Percentiles rank a stretch among this genome's conserved stretches.
These are phyloP conservation scores for Kodamaea jinghongensis DNA, from an alignment of 805 yeast species.

Conservation along the genomic window DNA sequence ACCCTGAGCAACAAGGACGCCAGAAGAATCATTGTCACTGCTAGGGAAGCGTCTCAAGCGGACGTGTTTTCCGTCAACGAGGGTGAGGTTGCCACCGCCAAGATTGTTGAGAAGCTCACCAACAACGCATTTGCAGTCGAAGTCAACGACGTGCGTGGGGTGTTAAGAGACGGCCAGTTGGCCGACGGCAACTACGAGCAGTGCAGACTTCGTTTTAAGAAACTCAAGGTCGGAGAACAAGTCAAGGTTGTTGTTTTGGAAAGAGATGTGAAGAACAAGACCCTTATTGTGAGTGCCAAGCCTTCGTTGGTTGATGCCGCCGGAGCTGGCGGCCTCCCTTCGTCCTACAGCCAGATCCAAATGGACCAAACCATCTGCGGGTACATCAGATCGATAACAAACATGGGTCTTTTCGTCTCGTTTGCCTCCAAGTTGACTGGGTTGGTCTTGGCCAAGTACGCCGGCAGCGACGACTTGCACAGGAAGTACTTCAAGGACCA, in stretches of 20 bases:
- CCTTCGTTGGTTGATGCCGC: constrained; percentile 66
- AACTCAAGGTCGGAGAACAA: constrained; percentile 57
- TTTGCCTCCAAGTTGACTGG: constrained; percentile 83
- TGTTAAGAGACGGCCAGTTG: constrained; percentile 69
- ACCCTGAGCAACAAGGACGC: constrained; percentile 51
- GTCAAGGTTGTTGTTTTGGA: constrained; percentile 66
- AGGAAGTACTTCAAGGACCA: constrained; percentile 61
- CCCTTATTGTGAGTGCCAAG: constrained; percentile 64
- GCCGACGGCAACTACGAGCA: constrained; percentile 76
- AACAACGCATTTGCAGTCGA: constrained; percentile 69
- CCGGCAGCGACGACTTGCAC: constrained; percentile 53
- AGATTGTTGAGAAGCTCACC: constrained; percentile 70
- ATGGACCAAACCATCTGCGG: constrained; percentile 59
- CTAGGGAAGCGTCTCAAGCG: constrained; percentile 53
- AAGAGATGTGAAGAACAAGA: constrained; percentile 58
- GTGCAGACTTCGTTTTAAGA: constrained; percentile 63
- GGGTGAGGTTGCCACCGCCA: constrained; percentile 49
- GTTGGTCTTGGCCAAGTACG: constrained; percentile 70
- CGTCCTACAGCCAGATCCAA: constrained; percentile 54
- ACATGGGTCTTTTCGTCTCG: constrained; percentile 76
- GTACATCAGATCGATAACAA: constrained; percentile 73
- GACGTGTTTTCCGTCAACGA: background rate
- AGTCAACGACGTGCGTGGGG: constrained; percentile 57
- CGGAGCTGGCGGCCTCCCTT: constrained; percentile 51
- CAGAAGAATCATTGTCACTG: constrained; percentile 65